Evolutionary conservation across 345 rosid species (phyloP).

Genomic region (Chamaenerion angustifolium): DNA sequence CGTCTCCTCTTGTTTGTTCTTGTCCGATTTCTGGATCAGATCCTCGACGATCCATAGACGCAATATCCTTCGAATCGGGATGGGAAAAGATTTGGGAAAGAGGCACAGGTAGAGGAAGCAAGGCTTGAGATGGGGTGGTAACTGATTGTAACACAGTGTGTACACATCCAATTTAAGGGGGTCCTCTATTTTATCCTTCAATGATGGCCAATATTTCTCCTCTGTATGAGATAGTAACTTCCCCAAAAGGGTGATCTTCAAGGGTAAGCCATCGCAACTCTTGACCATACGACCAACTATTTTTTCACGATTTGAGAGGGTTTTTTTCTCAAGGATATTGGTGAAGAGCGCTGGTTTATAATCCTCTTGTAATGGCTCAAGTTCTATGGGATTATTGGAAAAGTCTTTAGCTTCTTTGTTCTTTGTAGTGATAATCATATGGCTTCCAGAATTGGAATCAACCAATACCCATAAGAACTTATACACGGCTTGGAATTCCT

Average conservation of each 20-base stretch:
- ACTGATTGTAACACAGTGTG: background rate
- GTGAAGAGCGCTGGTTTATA: background rate
- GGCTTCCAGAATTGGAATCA: background rate
- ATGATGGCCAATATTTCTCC: background rate
- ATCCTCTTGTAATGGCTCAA: background rate
- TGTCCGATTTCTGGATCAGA: background rate
- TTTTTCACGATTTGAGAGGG: too few relatives aligned
- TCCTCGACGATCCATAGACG: constrained; percentile 19
- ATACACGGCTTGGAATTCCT: background rate
- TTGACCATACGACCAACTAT: too few relatives aligned
- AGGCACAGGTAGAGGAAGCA: constrained; percentile 13
- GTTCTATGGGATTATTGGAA: background rate
- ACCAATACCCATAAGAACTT: background rate
- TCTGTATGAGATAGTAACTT: background rate
- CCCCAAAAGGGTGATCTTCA: background rate
- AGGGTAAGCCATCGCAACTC: background rate
- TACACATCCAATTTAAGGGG: background rate
- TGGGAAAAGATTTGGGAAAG: constrained; percentile 7
- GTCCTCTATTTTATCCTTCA: background rate
- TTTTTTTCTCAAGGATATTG: background rate
- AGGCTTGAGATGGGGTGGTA: constrained; percentile 9
- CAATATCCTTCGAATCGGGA: constrained; percentile 12
- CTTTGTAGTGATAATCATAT: constrained; percentile 11
- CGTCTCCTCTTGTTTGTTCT: background rate
- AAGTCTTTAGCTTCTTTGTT: background rate